Evolutionary conservation across 768 basidiomycete species (phyloP), one percentile per base, ranked within the genome.

Genomic region (Auricularia heimuer): DNA sequence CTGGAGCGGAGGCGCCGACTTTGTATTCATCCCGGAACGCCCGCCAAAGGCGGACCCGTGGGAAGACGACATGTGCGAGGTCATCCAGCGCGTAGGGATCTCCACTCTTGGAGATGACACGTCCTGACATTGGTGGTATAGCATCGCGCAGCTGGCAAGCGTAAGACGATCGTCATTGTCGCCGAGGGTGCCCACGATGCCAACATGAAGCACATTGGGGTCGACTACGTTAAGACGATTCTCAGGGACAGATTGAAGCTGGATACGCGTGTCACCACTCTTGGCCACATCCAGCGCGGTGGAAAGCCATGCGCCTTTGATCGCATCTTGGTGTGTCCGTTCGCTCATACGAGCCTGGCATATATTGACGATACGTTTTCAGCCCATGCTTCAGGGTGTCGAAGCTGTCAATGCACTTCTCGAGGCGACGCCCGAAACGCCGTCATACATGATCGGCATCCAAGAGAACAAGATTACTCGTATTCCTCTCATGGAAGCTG

Each of bases 121-220:
- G 18, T 54, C n/a, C 24, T 63, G 11, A 63, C 33, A 61, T 11
- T 21, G 29, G 14, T 63, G 36, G 63, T 36, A 29, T 68, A 98
- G 94, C 95, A 98, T 75, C 90, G 97, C 65, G 79, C 83, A 68
- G 78, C 89, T 29, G 97, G 97, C 42, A 98, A 98, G 78, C 88
- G 97, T 70, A 98, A 96, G 79, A 98, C 96, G 1, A 97, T 99
- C 68, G 94, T 99, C 65, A 97, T 99, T 68, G 89, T 98, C 51
- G 96, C 97, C 1, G 97, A 99, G 77, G 97, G 97, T 29, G 96
- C 97, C 10, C 86, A 90, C 61, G 96, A 98, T 74, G 77, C 81
- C 61, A 80, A 90, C 70, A 83, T 98, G 58, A 87, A 96, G 35
- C 94, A 94, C n/a, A 98, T 99, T 73, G 87, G 82, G 54, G 88